Evolutionary conservation across 345 rosid genomes (phyloP), one percentile per base, ranked within the genome.

Genomic region (Camelina hispida): DNA sequence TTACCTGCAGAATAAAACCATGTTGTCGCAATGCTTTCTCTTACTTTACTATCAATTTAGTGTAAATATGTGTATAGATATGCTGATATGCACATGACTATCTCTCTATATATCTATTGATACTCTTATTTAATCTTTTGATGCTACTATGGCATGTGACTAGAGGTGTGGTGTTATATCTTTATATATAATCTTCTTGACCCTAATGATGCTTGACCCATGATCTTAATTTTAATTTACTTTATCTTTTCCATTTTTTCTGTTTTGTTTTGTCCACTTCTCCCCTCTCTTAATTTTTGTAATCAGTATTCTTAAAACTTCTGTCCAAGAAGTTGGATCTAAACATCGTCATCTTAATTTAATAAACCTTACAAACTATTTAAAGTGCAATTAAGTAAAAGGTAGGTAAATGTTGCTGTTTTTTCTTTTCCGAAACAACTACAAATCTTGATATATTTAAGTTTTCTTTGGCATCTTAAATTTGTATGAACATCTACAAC

Each of bases 201-300:
- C 76, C 76, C 80, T 77, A 71, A 71, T 72, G 73, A 78, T 72
- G 81, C 77, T 38, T 65, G 67, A 57, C 80, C 76, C 77, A 77
- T 77, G 48, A 78, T 65, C 73, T 71, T 78, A 58, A 66, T 57
- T 65, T 71, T 64, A 64, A n/a, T 57, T 51, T 74, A 56, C 51
- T 50, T 50, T 48, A 22, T 55, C 43, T 11, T 40, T 57, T 35
- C 42, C 54, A 17, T 17, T 56, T 30, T 73, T 40, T 46, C 57
- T 34, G 37, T 8, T 74, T 66, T 75, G 35, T 68, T 75, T 60
- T 75, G 62, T 59, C 47, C 46, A 59, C 15, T 58, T 59, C 25
- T 59, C 25, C 67, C 34, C 51, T 60, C 61, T 48, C 62, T 68
- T 59, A 56, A 8, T 32, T 65, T 65, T 34, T 47, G 15, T 66